Percentiles rank a stretch among this genome's conserved stretches.
These are phyloP conservation scores for Aspergillus vadensis DNA, from an alignment of 2,329 filamentous ascomycete species.

Conservation along the genomic window DNA sequence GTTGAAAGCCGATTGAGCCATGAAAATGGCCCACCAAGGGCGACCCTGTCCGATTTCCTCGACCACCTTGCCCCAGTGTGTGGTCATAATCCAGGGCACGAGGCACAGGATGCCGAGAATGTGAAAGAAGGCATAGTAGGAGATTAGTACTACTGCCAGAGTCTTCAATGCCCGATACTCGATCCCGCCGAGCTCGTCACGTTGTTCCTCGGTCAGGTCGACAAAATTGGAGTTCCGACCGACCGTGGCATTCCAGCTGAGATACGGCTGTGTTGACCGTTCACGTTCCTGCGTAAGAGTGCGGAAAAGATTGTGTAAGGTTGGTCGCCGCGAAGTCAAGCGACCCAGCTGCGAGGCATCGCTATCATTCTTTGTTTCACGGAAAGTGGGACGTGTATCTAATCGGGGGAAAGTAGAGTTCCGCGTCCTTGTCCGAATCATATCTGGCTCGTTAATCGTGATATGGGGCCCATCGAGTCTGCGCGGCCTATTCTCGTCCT, in stretches of 20 bases:
- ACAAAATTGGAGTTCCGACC: conserved; percentile 92
- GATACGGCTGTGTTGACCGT: conserved; percentile 72
- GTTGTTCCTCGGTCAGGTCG: conserved; percentile 82
- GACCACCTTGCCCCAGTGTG: conserved; percentile 67
- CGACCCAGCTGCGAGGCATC: conserved; percentile 29
- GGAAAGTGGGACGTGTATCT: conserved; percentile 39
- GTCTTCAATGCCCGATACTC: conserved; percentile 93
- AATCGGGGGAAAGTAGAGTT: conserved; percentile 43
- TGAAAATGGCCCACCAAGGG: conserved; percentile 92
- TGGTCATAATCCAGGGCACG: conserved; percentile 74
- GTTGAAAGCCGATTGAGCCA: conserved; percentile 83
- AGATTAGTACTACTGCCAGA: conserved; percentile 72
- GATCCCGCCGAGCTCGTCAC: conserved; percentile 93
- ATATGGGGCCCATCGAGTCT: conserved; percentile 44
- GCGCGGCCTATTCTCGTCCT: conserved; percentile 17
- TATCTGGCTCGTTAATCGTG: conserved; percentile 51
- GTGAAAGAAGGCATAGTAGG: conserved; percentile 84
- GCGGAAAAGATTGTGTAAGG: conserved; percentile 36
- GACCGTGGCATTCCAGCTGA: conserved; percentile 91
- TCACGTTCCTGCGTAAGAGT: conserved; percentile 42
- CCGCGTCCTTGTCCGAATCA: conserved; percentile 37
- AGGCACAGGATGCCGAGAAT: conserved; percentile 72
- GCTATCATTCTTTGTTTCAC: conserved; percentile 33
- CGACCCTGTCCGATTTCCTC: conserved; percentile 61
- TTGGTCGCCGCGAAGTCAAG: conserved; percentile 31